These are phyloP conservation scores for Russula emetica DNA, from an alignment of 768 basidiomycete genomes.

Conservation along the genomic window DNA sequence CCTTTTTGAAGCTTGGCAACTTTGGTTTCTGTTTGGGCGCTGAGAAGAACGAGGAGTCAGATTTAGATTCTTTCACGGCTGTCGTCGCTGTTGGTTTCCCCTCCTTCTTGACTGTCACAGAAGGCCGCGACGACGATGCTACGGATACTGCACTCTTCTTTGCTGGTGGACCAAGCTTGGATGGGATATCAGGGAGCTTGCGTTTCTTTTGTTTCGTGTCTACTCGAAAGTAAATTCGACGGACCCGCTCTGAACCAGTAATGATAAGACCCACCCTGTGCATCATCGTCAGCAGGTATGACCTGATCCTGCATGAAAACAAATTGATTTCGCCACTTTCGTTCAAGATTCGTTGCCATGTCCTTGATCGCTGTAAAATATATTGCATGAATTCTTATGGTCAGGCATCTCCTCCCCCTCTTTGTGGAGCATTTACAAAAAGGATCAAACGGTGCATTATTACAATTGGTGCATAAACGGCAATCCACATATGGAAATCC, in stretches of 20 bases:
- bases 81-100: slow-evolving; percentile 30
- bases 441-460: not conserved
- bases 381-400: slow-evolving; percentile 44
- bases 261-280: slow-evolving; percentile 72
- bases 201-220: slow-evolving; percentile 59
- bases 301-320: slow-evolving; percentile 42
- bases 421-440: slow-evolving; percentile 13
- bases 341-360: slow-evolving; percentile 85
- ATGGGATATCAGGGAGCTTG: slow-evolving; percentile 53
- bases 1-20: slow-evolving; percentile 84
- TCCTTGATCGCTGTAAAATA: slow-evolving; percentile 80
- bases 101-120: slow-evolving; percentile 57
- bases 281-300: slow-evolving; percentile 35
- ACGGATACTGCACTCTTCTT: slow-evolving; percentile 62
- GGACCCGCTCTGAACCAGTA: not conserved
- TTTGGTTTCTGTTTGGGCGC: slow-evolving; percentile 80
- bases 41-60: slow-evolving; percentile 86
- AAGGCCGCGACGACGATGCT: slow-evolving; percentile 39
- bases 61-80: slow-evolving; percentile 68
- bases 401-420: slow-evolving; percentile 57
- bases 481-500: slow-evolving; percentile 5
- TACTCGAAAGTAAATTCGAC: slow-evolving; percentile 32
- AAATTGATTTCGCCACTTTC: slow-evolving; percentile 71
- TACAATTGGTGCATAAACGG: slow-evolving; percentile 11
- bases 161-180: slow-evolving; percentile 47